A percentile compares a stretch with the other conserved stretches of the same genome.
Conservation (phyloP, 768 basidiomycete species). For the Crepidotus variabilis region DNA sequence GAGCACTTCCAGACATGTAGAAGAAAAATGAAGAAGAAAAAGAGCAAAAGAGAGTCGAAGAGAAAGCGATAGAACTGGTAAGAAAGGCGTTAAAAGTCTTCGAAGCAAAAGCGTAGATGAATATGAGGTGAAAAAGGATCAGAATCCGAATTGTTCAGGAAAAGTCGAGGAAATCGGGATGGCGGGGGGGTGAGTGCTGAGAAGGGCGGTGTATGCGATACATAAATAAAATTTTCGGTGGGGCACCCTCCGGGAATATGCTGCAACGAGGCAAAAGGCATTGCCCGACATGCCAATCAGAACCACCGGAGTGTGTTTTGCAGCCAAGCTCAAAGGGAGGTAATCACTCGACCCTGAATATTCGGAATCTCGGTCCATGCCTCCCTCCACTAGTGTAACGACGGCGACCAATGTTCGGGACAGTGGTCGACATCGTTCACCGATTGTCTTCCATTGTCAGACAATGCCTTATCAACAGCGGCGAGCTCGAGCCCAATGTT, state of each 20-base stretch:
- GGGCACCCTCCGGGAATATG: conserved; percentile 3
- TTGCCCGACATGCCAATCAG: conserved; percentile 17
- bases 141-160: conserved; percentile 4
- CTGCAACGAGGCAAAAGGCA: conserved; percentile 15
- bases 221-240: conserved; percentile 12
- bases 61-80: background rate
- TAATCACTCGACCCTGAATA: background rate
- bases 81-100: background rate
- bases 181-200: background rate
- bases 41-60: conserved; percentile 5
- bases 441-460: background rate
- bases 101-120: background rate
- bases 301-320: conserved; percentile 2
- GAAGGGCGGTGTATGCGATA: conserved; percentile 7
- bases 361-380: background rate
- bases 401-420: background rate
- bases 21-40: background rate
- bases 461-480: background rate
- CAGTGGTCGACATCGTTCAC: background rate
- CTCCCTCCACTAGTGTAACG: background rate
- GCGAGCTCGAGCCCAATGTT: background rate
- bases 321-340: background rate
- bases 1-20: conserved; percentile 15
- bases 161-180: conserved; percentile 10
- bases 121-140: background rate